Evolutionary conservation across 176 grass and related monocot genomes (phyloP).

Genomic region (Pontederia paniculata): DNA sequence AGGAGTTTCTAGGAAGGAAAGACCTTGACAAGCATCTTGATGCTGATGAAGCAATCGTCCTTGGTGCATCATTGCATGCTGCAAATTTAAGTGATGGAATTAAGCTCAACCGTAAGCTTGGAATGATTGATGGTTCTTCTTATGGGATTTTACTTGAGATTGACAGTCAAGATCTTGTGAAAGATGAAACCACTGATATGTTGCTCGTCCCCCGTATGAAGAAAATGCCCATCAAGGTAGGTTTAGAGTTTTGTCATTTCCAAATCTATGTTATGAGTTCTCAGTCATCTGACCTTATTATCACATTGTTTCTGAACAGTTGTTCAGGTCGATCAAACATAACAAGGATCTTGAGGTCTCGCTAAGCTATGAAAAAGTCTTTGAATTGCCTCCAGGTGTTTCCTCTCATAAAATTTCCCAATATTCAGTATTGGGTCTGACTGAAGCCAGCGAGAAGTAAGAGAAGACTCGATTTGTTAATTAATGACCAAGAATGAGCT

Average conservation of each 20-base stretch:
- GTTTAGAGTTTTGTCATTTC: not conserved
- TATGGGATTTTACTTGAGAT: constrained; percentile 84
- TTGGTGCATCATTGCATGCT: constrained; percentile 89
- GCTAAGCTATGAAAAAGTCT: constrained; percentile 64
- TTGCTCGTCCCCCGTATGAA: constrained; percentile 85
- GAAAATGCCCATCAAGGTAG: constrained; percentile 97
- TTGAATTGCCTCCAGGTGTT: constrained; percentile 73
- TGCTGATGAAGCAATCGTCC: constrained; percentile 98
- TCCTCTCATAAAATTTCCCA: constrained; percentile 54
- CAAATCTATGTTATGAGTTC: not conserved
- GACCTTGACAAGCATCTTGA: constrained; percentile 86
- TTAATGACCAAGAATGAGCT: no score
- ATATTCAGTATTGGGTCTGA: constrained; percentile 71
- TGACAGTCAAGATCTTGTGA: constrained; percentile 50
- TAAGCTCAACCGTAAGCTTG: constrained; percentile 94
- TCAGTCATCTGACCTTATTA: not conserved
- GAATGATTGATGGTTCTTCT: constrained; percentile 92
- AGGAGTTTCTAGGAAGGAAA: constrained; percentile 76
- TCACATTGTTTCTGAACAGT: constrained; percentile 33
- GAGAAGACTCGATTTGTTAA: not conserved
- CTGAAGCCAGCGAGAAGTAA: constrained; percentile 77
- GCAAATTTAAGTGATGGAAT: constrained; percentile 99
- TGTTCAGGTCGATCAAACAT: constrained; percentile 89
- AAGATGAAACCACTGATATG: constrained; percentile 62
- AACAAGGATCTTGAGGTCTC: constrained; percentile 84